phyloP scores from a whole-genome alignment of 2,329 filamentous ascomycete species.

The Fusarium mundagurra region DNA sequence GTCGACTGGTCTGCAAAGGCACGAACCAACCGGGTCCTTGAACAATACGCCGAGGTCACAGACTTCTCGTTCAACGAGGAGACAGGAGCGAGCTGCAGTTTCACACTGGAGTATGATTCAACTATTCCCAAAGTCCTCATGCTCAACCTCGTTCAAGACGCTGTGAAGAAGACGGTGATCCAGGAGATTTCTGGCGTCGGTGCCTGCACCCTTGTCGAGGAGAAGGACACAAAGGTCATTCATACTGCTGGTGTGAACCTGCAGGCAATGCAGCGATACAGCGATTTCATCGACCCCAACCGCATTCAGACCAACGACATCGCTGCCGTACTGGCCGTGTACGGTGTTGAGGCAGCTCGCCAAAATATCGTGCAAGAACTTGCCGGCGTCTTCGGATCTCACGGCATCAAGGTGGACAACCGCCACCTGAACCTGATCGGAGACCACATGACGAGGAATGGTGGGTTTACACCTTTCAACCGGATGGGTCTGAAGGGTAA shows the following conservation, averaged over 20 bases:
- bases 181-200: constrained; percentile 85
- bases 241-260: constrained; percentile 89
- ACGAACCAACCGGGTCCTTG: constrained; percentile 72
- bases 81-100: constrained; percentile 77
- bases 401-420: constrained; percentile 92
- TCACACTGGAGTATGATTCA: constrained; percentile 85
- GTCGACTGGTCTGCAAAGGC: constrained; percentile 54
- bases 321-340: constrained; percentile 81
- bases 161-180: constrained; percentile 81
- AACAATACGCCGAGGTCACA: constrained; percentile 72
- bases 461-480: constrained; percentile 90
- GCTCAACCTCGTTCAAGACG: constrained; percentile 87
- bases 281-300: constrained; percentile 86
- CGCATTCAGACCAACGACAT: constrained; percentile 93
- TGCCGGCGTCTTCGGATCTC: constrained; percentile 83
- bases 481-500: constrained; percentile 87
- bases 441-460: constrained; percentile 96
- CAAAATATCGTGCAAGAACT: constrained; percentile 89
- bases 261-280: constrained; percentile 87
- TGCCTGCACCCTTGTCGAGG: constrained; percentile 71
- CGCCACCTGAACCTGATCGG: constrained; percentile 95
- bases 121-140: constrained; percentile 90
- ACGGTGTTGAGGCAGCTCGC: constrained; percentile 94
- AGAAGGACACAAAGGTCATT: constrained; percentile 68
- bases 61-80: constrained; percentile 83